Evolutionary conservation across 352 stramenopile genomes (phyloP), one percentile per base, ranked within the genome.

Genomic region (Poterioochromonas sp.): DNA sequence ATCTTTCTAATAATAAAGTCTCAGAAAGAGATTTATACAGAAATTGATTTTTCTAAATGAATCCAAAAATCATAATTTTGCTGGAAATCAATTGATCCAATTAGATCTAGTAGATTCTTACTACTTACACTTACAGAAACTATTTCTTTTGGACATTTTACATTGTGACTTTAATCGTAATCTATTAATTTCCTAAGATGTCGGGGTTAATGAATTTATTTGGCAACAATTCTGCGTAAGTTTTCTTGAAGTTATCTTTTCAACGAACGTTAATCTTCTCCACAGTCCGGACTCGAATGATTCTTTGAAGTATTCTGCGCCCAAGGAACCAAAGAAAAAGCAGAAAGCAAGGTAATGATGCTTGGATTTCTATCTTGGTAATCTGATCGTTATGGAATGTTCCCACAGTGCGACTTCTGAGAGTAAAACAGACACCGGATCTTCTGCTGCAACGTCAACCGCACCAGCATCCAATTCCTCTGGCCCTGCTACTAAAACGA

Each of bases 241-340:
- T 58, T 58, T 58, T 15, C 15, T 15, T 58, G 47, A 26, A 15
- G 47, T 26, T 15, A 26, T 26, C 26, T 26, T 26, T 58, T 58
- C 26, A 26, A 26, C 26, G 47, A 58, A 58, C 15, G 15, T 26
- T 58, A 26, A 26, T 58, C 15, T 15, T 26, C 26, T 58, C 26
- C 26, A 58, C 15, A 26, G 62, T 12, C 5, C 39, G 32, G 65
- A 74, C n/a, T 54, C n/a, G 8, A 62, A 62, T 64, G 69, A 76
- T 64, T 5, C 69, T 12, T 64, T 76, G 29, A 63, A 63, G 35
- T 76, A 76, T 29, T 29, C 22, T 64, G 69, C 69, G 11, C 69
- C 69, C 5, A 76, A 76, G 41, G 69, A 76, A 44, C 69, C 69
- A 37, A 76, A 76, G 69, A 35, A 11, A 76, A 54, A 54, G n/a